These are phyloP conservation scores for Priceomyces carsonii DNA, from an alignment of 805 yeast species.

Conservation along the genomic window DNA sequence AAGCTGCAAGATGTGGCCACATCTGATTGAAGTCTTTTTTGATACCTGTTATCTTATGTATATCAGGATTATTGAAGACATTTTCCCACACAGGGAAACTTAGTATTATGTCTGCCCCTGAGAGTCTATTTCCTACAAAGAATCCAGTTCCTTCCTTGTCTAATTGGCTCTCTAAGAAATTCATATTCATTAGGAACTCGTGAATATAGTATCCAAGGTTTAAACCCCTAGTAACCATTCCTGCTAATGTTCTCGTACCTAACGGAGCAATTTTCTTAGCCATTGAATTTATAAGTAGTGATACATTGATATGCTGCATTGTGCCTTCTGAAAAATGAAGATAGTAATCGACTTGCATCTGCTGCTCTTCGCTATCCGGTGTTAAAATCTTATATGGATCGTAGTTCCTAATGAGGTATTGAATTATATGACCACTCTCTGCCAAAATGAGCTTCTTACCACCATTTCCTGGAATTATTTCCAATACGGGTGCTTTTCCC, in stretches of 20 bases:
- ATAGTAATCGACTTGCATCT: conserved; percentile 49
- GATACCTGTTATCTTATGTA: conserved; percentile 23
- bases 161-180: conserved; percentile 30
- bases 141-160: conserved; percentile 26
- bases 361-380: conserved; percentile 40
- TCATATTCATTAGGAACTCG: conserved; percentile 23
- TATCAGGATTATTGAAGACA: conserved; percentile 22
- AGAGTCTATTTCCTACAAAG: conserved; percentile 51
- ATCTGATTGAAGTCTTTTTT: conserved; percentile 29
- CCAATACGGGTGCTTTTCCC: conserved; percentile 38
- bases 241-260: conserved; percentile 22
- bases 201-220: conserved; percentile 25
- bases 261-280: conserved; percentile 31
- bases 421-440: conserved; percentile 63
- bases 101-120: conserved; percentile 59
- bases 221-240: conserved; percentile 20
- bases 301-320: conserved; percentile 48
- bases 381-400: conserved; percentile 43
- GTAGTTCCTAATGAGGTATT: conserved; percentile 50
- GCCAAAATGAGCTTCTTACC: conserved; percentile 31
- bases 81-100: conserved; percentile 42
- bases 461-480: conserved; percentile 23
- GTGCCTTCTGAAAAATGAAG: conserved; percentile 65
- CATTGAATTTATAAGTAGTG: conserved; percentile 26
- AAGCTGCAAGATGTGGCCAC: conserved; percentile 38